A percentile compares a stretch with the other conserved stretches of the same genome.
Conservation (phyloP, 2,329 filamentous ascomycete genomes). For the Arthrobotrys conoides region DNA sequence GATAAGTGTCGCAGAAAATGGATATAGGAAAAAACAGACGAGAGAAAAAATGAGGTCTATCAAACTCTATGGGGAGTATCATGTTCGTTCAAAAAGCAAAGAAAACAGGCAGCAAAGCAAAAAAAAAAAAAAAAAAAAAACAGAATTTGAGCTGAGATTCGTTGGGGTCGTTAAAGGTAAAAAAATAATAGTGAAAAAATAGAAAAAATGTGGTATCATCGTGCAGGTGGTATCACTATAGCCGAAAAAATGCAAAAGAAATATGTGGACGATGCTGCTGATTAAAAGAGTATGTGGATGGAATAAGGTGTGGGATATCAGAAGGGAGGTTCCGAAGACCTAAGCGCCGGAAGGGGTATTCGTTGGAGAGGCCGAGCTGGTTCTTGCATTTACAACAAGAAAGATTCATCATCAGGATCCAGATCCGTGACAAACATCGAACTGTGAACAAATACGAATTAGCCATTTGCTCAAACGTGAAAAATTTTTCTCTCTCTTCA, state of each 20-base stretch:
- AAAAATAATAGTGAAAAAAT: slow-evolving; percentile 38
- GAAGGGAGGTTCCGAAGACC: slow-evolving; percentile 54
- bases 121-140: too few relatives aligned
- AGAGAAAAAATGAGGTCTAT: slow-evolving; percentile 38
- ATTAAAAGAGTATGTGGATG: slow-evolving; percentile 45
- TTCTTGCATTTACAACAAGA: slow-evolving; percentile 51
- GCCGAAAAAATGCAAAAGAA: slow-evolving; percentile 56
- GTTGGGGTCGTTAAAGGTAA: slow-evolving; percentile 52
- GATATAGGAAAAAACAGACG: slow-evolving; percentile 27
- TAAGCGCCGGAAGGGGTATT: slow-evolving; percentile 57
- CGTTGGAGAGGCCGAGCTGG: slow-evolving; percentile 32
- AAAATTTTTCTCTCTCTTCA: slow-evolving; percentile 41
- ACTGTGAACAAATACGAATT: slow-evolving; percentile 28
- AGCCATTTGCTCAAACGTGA: slow-evolving; percentile 35
- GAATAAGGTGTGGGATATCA: slow-evolving; percentile 38
- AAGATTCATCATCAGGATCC: slow-evolving; percentile 59
- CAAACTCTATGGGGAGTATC: slow-evolving; percentile 58
- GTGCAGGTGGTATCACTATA: slow-evolving; percentile 61
- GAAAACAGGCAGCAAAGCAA: slow-evolving; percentile 32
- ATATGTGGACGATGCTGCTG: slow-evolving; percentile 31
- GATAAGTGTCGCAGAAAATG: slow-evolving; percentile 19
- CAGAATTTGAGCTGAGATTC: slow-evolving; percentile 57
- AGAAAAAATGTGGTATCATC: slow-evolving; percentile 60
- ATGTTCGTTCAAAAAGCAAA: slow-evolving; percentile 57
- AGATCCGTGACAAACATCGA: slow-evolving; percentile 61